Evolutionary conservation across 768 basidiomycete species (phyloP).

Genomic region (Nevesoporus exiguus): DNA sequence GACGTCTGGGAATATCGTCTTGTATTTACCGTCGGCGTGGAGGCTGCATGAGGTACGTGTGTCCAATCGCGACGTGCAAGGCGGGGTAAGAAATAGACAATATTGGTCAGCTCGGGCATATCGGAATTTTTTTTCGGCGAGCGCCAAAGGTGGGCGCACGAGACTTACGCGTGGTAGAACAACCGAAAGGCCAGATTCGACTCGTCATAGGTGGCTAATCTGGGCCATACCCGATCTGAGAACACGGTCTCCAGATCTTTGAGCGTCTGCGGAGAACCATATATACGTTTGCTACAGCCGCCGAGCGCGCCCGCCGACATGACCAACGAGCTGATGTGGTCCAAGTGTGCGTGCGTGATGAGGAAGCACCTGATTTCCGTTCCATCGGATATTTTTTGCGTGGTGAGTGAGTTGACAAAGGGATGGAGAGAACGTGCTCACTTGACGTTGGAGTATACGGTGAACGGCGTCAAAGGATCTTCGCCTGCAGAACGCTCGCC

Average conservation of each 20-base stretch:
- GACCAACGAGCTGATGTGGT: constrained; percentile 82
- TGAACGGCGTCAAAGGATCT: constrained; percentile 19
- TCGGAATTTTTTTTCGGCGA: background rate
- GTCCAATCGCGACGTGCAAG: too few species aligned
- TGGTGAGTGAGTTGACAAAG: background rate
- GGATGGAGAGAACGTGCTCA: constrained; percentile 6
- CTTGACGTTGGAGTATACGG: constrained; percentile 34
- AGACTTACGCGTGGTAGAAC: constrained; percentile 60
- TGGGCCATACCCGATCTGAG: constrained; percentile 80
- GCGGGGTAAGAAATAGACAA: background rate
- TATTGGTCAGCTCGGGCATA: constrained; percentile 9
- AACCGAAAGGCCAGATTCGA: constrained; percentile 57
- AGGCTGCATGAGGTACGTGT: constrained; percentile 36
- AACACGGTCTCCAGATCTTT: constrained; percentile 70
- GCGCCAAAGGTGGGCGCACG: background rate
- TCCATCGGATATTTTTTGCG: background rate
- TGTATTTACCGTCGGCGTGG: constrained; percentile 50
- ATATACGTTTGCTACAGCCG: constrained; percentile 61
- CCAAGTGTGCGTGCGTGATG: constrained; percentile 86
- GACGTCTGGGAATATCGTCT: constrained; percentile 47
- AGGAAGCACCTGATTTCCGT: constrained; percentile 62
- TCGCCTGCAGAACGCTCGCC: constrained; percentile 17
- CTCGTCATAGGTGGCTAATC: constrained; percentile 72
- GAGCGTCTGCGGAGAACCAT: constrained; percentile 57
- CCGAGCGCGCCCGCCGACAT: constrained; percentile 76